These are phyloP conservation scores for Roridomyces roridus DNA, from an alignment of 768 basidiomycete genomes.

Conservation along the genomic window DNA sequence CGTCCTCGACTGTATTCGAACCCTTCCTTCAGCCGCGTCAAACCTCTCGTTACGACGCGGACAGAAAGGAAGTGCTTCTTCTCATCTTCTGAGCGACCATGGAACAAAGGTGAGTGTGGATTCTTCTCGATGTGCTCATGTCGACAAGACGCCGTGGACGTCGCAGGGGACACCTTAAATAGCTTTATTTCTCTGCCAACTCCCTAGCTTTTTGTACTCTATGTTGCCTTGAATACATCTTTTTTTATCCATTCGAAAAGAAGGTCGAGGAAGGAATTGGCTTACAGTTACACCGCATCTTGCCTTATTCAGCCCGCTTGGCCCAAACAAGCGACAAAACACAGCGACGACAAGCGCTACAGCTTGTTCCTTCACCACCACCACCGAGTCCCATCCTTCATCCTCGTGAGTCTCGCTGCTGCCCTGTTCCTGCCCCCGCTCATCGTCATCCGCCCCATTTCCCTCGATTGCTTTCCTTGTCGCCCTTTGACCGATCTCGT, in stretches of 20 bases:
- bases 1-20: too few relatives aligned
- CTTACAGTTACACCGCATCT: background rate
- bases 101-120: too few relatives aligned
- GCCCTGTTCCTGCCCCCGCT: slow-evolving; percentile 26
- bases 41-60: too few relatives aligned
- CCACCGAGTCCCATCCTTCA: slow-evolving; percentile 36
- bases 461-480: slow-evolving; percentile 26
- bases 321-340: slow-evolving; percentile 41
- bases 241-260: background rate
- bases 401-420: slow-evolving; percentile 20
- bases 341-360: slow-evolving; percentile 43
- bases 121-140: too few relatives aligned
- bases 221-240: too few relatives aligned
- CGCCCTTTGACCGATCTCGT: slow-evolving; percentile 44
- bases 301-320: slow-evolving; percentile 3
- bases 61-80: too few relatives aligned
- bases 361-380: slow-evolving; percentile 60
- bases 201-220: too few relatives aligned
- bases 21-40: too few relatives aligned
- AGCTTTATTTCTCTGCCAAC: too few relatives aligned
- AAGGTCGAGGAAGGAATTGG: slow-evolving; percentile 4
- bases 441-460: slow-evolving; percentile 36
- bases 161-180: too few relatives aligned
- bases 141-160: too few relatives aligned
- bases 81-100: too few relatives aligned